Base-by-base conservation (phyloP, 2,329 filamentous ascomycete genomes). In the Claviceps sp. region DNA sequence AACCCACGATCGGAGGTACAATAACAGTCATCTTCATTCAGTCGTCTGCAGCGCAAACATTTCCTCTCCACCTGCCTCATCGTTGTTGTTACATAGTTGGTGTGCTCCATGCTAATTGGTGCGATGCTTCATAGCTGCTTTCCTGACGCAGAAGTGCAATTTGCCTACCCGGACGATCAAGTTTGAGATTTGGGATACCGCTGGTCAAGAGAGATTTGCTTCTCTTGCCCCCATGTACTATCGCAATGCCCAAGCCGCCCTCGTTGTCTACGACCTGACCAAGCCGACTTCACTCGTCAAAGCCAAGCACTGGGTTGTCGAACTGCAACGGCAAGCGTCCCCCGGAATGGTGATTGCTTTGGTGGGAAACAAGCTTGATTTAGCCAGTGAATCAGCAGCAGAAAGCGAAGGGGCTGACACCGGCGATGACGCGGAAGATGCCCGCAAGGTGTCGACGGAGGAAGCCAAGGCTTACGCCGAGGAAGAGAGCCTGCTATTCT, bases 151-250 rank as follows among this genome's bases (percentile, higher is more conserved):
- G 73, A 98, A 97, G 82, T 96, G 91, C 75, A 93, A 89, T 64
- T 85, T 97, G 43, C 91, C 91, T 38, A 89, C 84, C 62, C 82
- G 91, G 66, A 96, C 89, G 59, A 91, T 91, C 74, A 88, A 88
- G 70, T 91, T 91, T 65, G 87, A 91, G 69, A 97, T 98, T 64
- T 98, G 91, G 91, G 91, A 98, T 74, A 97, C 91, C 16, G 91
- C 93, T 44, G 91, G 91, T 65, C 91, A 98, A 72, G 91, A 98
- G 75, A 88, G 91, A 57, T 98, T 97, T 66, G 91, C 91, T 61
- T 94, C 87, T 50, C 81, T 97, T 55, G 93, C 93, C 50, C 93
- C 91, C 62, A 97, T 97, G 93, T 98, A 98, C 79, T 97, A 97
- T 76, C 89, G 91, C 71, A 97, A 98, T 68, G 93, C 93, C 50